Base-by-base conservation (phyloP, 2,329 filamentous ascomycete species). In the Alternaria sp. region DNA sequence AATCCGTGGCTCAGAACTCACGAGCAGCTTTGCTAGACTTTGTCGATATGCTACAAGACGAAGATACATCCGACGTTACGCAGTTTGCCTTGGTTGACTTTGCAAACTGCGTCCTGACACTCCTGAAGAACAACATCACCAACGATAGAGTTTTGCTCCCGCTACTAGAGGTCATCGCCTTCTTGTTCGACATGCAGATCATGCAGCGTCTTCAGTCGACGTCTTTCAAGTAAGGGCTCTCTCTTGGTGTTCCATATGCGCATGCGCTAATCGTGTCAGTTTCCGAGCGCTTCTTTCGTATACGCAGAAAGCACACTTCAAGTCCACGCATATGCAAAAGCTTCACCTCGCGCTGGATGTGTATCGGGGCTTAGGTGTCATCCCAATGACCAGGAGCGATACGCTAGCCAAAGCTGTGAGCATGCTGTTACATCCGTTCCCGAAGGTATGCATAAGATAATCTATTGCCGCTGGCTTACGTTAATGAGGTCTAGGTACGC, bases 361-460 rank as follows among this genome's bases (percentile, higher is more conserved):
- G 12, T 98, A 97, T 79, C 87, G 89, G 3, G 89, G 88, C 1
- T 81, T 97, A 25, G 88, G 88, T 5, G 72, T 75, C n/a, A 77
- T 86, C n/a, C 79, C 83, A 23, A 81, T 82, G 1, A 80, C 87
- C 8, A 80, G 82, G 9, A 82, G 83, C 61, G 85, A 86, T 20
- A 91, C 90, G 4, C 79, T 89, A 58, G 89, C 86, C 75, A 92
- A 94, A 77, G 82, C 97, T 44, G 87, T 87, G 0, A 88, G 87
- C 21, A 87, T 97, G 83, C 82, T 97, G 66, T 80, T 88, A 61
- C 95, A 97, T 82, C 92, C 93, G 1, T 97, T 93, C 84, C 93
- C 94, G 6, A 87, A 87, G 72, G 89, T 96, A 70, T 21, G 15
- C 28, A 23, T 26, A 37, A 37, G 14, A 37, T 2, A 37, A n/a